Evolutionary conservation across 371 early-diverging fungal genomes (phyloP).

Genomic region (Actinomortierella ambigua): DNA sequence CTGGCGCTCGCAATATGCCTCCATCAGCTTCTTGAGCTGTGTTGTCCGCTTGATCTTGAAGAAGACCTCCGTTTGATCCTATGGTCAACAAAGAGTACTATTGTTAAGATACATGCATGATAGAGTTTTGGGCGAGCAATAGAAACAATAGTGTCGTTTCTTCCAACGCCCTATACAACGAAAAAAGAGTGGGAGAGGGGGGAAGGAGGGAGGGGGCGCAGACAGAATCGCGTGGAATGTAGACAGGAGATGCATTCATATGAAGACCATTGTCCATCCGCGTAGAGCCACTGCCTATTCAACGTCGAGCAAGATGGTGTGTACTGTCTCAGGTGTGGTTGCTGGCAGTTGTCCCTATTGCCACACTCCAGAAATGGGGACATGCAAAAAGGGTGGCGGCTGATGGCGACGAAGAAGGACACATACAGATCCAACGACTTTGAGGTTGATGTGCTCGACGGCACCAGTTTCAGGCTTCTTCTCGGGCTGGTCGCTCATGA

Average conservation of each 20-base stretch:
- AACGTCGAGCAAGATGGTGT: no score
- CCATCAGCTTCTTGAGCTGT: slow-evolving; percentile 90
- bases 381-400: no score
- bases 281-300: no score
- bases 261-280: no score
- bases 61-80: slow-evolving; percentile 82
- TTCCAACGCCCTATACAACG: no score
- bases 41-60: slow-evolving; percentile 95
- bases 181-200: no score
- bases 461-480: slow-evolving; percentile 58
- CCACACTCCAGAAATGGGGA: no score
- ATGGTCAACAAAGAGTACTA: slow-evolving; percentile 1
- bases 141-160: background rate
- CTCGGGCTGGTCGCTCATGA: slow-evolving; percentile 47
- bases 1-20: slow-evolving; percentile 84
- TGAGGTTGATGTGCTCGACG: slow-evolving; percentile 86
- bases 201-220: no score
- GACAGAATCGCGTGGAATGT: no score
- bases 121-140: slow-evolving; percentile 4
- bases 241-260: no score
- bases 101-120: background rate
- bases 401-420: background rate
- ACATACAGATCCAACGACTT: slow-evolving; percentile 85
- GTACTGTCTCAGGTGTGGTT: no score
- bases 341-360: no score